Base-by-base conservation (phyloP, 164 flowering plant genomes). In the Cinnamomum chago region DNA sequence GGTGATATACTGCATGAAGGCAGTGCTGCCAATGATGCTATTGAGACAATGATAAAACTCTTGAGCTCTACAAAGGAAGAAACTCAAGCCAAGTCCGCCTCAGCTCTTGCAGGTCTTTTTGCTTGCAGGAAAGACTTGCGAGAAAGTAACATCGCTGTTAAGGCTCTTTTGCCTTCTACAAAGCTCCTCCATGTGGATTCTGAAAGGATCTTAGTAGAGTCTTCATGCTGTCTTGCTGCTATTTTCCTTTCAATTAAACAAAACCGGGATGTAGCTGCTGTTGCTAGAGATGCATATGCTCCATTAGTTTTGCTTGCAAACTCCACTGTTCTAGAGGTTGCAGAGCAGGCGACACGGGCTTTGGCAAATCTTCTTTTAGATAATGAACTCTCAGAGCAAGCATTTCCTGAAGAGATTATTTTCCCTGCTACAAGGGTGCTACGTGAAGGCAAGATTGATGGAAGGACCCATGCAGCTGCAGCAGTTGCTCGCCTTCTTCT, bases 11-110 rank as follows among this genome's bases (percentile, higher is more conserved):
- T 91, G 73, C 92, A 89, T 74, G 97, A 92, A 78, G 99, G 98
- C 20, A 89, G 92, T 87, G 98, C 99, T 76, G 88, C 98, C 40
- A 96, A 91, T 84, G 97, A 96, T 88, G 97, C 98, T 65, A 81
- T 94, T 74, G 98, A 94, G 81, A 94, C 98, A n/a, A 92, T 96
- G 90, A 87, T 96, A 62, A 91, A 84, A 72, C 73, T 93, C 73
- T 82, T 96, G 85, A 87, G 88, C 79, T 91, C 95, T n/a, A 76
- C 86, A 55, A 89, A 81, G 72, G 98, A 92, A 77, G 99, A 96
- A 75, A 94, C 99, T 75, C 99, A 89, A 82, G 94, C 95, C 18
- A 92, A 91, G 84, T 91, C 99, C 64, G 95, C 97, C 17, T 86
- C 88, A 6, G 90, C 91, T 80, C 85, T 96, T 66, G 93, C 98